These are phyloP conservation scores for Calonectria montana DNA, from an alignment of 2,329 filamentous ascomycete genomes.

Conservation along the genomic window DNA sequence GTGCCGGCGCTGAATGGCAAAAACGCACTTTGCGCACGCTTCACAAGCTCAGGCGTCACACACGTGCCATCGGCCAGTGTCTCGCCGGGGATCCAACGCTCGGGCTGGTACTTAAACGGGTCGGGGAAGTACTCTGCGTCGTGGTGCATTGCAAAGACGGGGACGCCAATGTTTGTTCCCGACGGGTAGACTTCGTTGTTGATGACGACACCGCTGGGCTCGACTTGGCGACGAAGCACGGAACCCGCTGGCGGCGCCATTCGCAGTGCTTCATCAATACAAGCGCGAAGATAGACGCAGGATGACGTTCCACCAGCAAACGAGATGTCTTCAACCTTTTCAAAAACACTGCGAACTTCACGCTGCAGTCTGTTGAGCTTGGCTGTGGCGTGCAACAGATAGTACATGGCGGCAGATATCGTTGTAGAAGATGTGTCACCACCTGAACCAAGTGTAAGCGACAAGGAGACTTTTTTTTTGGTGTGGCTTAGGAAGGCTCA, in stretches of 20 bases:
- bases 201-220: neutral
- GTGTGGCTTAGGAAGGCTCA: neutral
- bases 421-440: neutral
- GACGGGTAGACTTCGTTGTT: neutral
- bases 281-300: constrained; percentile 33
- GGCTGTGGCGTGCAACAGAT: neutral
- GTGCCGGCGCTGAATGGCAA: neutral
- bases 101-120: neutral
- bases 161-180: neutral
- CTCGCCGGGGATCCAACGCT: neutral
- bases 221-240: neutral
- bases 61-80: neutral
- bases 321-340: neutral
- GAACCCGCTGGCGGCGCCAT: constrained; percentile 18
- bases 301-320: constrained; percentile 17
- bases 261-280: neutral
- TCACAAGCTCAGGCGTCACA: neutral
- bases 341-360: neutral
- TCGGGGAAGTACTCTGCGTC: neutral
- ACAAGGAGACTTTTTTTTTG: neutral
- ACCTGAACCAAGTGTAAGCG: neutral
- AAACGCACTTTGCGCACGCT: neutral
- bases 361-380: neutral
- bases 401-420: neutral
- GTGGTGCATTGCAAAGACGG: neutral